phyloP scores from a whole-genome alignment of 2,329 filamentous ascomycete species.

The Exserohilum turcica region DNA sequence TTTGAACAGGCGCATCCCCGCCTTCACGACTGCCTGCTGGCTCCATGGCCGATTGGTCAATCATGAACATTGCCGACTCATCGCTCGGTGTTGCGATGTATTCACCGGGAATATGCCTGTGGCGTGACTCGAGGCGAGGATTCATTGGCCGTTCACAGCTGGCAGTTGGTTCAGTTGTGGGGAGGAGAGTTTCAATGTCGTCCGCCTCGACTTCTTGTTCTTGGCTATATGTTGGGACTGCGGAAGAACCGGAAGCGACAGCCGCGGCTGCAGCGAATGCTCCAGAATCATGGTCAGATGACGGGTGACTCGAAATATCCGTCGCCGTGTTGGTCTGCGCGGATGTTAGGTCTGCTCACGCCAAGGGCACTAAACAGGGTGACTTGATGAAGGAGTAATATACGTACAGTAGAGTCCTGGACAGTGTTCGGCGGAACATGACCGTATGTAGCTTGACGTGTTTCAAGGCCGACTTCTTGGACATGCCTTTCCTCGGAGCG shows the following conservation, averaged over 20 bases:
- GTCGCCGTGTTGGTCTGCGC: background rate
- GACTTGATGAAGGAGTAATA: background rate
- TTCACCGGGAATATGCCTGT: slow-evolving; percentile 42
- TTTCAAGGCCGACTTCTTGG: slow-evolving; percentile 4
- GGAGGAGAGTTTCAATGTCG: background rate
- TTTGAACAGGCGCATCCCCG: background rate
- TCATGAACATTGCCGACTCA: slow-evolving; percentile 33
- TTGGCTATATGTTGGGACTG: slow-evolving; percentile 4
- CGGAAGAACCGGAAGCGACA: slow-evolving; percentile 14
- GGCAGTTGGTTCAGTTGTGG: background rate
- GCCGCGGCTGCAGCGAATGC: slow-evolving; percentile 24
- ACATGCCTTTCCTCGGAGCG: slow-evolving; percentile 12
- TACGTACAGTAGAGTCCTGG: background rate
- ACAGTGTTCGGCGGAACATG: background rate
- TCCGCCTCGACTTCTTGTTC: slow-evolving; percentile 20
- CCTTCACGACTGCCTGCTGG: slow-evolving; percentile 1
- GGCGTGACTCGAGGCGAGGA: slow-evolving; percentile 40
- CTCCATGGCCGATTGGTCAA: slow-evolving; percentile 14
- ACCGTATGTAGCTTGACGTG: slow-evolving; percentile 6
- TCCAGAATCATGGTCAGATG: slow-evolving; percentile 24
- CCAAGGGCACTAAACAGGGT: background rate
- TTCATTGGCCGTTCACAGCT: slow-evolving; percentile 24
- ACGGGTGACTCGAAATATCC: background rate
- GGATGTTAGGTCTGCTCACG: background rate
- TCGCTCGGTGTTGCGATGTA: slow-evolving; percentile 40